Evolutionary conservation across 495 filamentous ascomycete species (phyloP).

Genomic region (Aspergillus taichungensis): DNA sequence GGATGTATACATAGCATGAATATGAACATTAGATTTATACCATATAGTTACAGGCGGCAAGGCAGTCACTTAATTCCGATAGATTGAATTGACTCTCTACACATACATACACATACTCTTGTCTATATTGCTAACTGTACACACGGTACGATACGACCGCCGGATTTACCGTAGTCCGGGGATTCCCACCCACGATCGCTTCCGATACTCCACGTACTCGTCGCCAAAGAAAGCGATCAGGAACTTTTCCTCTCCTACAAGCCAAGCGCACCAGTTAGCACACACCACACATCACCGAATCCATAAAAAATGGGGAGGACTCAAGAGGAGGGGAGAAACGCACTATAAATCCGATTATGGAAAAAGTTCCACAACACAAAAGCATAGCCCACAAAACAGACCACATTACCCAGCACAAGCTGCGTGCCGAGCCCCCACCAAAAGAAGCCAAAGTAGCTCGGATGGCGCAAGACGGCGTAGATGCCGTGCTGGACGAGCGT

Average conservation of each 20-base stretch:
- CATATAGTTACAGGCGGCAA: no score
- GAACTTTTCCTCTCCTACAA: constrained; percentile 62
- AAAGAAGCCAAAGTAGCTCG: constrained; percentile 94
- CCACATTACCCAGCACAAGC: constrained; percentile 72
- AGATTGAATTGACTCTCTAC: no score
- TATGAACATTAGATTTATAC: no score
- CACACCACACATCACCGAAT: neutral
- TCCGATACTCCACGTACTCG: constrained; percentile 68
- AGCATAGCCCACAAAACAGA: constrained; percentile 68
- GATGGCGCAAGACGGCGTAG: constrained; percentile 62
- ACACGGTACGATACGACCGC: neutral
- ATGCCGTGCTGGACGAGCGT: constrained; percentile 68
- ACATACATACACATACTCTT: no score
- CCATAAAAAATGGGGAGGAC: no score
- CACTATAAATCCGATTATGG: constrained; percentile 53
- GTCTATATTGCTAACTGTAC: neutral
- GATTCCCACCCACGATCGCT: constrained; percentile 61
- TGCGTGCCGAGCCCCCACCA: constrained; percentile 97
- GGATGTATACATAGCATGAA: no score
- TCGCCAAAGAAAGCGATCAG: constrained; percentile 75
- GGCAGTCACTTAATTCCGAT: no score
- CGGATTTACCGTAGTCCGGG: constrained; percentile 47
- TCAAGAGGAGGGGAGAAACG: constrained; percentile 23
- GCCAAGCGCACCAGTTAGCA: neutral
- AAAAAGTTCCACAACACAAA: constrained; percentile 83